Percentiles rank a stretch among this genome's conserved stretches.
These are phyloP conservation scores for Juglanconis sp. DNA, from an alignment of 2,329 filamentous ascomycete species.

Conservation along the genomic window DNA sequence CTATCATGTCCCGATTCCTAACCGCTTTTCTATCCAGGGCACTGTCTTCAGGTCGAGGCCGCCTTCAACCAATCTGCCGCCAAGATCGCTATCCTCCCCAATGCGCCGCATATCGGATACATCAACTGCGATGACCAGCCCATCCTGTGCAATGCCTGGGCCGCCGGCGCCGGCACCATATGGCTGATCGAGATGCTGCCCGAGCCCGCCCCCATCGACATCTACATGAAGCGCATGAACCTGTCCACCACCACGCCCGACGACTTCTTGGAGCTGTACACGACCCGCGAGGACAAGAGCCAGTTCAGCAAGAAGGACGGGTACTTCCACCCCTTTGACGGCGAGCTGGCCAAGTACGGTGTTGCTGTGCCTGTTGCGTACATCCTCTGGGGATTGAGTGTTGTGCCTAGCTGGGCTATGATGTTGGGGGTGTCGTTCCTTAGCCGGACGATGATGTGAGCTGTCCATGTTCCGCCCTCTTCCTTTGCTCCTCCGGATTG, in stretches of 20 bases:
- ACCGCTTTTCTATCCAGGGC: conserved; percentile 42
- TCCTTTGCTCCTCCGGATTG: conserved; percentile 15
- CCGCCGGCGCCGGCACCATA: conserved; percentile 59
- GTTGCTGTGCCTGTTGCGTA: conserved; percentile 65
- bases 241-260: conserved; percentile 63
- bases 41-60: conserved; percentile 60
- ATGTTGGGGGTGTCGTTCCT: conserved; percentile 74
- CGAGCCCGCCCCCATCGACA: conserved; percentile 58
- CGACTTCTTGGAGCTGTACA: conserved; percentile 58
- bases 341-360: conserved; percentile 59
- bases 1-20: neutral
- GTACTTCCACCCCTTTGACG: conserved; percentile 74
- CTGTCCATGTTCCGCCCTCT: conserved; percentile 19
- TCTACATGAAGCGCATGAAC: conserved; percentile 66
- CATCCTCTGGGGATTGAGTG: conserved; percentile 61
- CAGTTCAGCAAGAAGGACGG: conserved; percentile 52
- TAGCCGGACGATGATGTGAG: conserved; percentile 75
- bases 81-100: conserved; percentile 58
- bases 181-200: conserved; percentile 68
- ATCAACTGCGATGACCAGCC: conserved; percentile 73
- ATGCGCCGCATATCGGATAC: conserved; percentile 63
- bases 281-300: conserved; percentile 46
- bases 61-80: conserved; percentile 65
- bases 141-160: conserved; percentile 74
- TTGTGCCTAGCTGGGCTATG: conserved; percentile 71